Percentiles rank a stretch among this genome's conserved stretches.
phyloP scores from a whole-genome alignment of 2,329 filamentous ascomycete species.

The Botrytis paeoniae region DNA sequence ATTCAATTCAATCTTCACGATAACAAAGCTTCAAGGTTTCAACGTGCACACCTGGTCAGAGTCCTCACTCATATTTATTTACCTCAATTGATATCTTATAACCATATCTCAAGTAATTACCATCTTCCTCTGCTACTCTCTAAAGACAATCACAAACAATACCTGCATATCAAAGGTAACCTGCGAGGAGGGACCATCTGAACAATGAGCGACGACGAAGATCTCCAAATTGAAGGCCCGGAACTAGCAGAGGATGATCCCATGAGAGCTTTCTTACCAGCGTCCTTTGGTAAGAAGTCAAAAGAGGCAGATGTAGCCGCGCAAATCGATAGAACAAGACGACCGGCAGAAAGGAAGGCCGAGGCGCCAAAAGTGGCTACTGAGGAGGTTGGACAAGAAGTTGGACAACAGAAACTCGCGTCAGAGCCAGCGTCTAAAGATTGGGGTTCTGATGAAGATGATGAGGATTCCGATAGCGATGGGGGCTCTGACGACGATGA shows the following conservation, averaged over 20 bases:
- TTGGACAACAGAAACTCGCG: slow-evolving; percentile 30
- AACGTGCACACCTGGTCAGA: neutral
- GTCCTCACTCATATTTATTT: neutral
- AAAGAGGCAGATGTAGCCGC: slow-evolving; percentile 70
- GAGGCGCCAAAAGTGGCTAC: slow-evolving; percentile 26
- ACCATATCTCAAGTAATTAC: neutral
- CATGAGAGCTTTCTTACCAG: slow-evolving; percentile 73
- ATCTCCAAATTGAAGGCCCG: slow-evolving; percentile 55
- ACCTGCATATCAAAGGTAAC: neutral
- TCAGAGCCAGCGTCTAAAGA: slow-evolving; percentile 39
- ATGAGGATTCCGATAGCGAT: slow-evolving; percentile 49
- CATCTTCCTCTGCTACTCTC: neutral
- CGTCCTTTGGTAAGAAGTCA: slow-evolving; percentile 80
- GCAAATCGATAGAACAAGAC: slow-evolving; percentile 77
- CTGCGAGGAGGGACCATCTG: neutral
- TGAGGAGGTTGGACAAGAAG: slow-evolving; percentile 26
- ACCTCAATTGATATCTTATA: neutral
- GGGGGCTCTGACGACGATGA: slow-evolving; percentile 71
- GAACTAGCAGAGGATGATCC: slow-evolving; percentile 62
- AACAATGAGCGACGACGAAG: slow-evolving; percentile 58
- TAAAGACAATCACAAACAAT: neutral
- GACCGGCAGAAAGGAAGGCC: slow-evolving; percentile 45
- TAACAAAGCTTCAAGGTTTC: neutral
- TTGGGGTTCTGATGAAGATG: slow-evolving; percentile 43
- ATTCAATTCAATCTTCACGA: neutral